Evolutionary conservation across 2,329 filamentous ascomycete species (phyloP).

Genomic region (Orbilia javanica): DNA sequence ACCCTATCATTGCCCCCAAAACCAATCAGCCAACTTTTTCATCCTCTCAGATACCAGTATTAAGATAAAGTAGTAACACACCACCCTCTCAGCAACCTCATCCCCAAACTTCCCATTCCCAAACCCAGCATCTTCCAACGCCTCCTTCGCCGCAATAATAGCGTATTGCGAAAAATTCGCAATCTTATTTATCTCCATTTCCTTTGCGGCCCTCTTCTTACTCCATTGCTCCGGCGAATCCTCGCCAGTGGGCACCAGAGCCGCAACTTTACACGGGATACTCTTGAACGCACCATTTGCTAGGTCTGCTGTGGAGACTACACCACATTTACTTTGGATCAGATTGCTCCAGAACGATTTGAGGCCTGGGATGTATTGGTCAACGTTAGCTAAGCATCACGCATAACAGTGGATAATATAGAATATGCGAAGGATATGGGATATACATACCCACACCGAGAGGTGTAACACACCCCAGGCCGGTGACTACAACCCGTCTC

Average conservation of each 20-base stretch:
- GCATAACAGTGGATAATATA: slow-evolving; percentile 2
- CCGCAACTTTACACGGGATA: slow-evolving; percentile 92
- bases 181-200: slow-evolving; percentile 78
- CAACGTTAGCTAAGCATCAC: not conserved
- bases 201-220: slow-evolving; percentile 64
- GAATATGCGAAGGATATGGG: not conserved
- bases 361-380: slow-evolving; percentile 69
- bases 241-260: slow-evolving; percentile 76
- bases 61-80: slow-evolving; percentile 62
- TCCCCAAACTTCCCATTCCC: slow-evolving; percentile 72
- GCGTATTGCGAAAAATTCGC: slow-evolving; percentile 94
- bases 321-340: slow-evolving; percentile 81
- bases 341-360: slow-evolving; percentile 84
- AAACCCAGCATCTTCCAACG: slow-evolving; percentile 81
- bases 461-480: slow-evolving; percentile 84
- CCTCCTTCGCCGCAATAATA: slow-evolving; percentile 86
- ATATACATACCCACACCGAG: slow-evolving; percentile 78
- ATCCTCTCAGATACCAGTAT: not conserved
- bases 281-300: slow-evolving; percentile 67
- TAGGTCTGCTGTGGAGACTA: slow-evolving; percentile 77
- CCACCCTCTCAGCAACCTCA: slow-evolving; percentile 78
- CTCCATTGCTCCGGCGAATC: slow-evolving; percentile 4
- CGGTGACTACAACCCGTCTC: slow-evolving; percentile 85
- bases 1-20: slow-evolving; percentile 67
- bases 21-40: not conserved